These are phyloP conservation scores for Chrysanthemum makinoi DNA, from an alignment of 129 eudicot genomes.

Conservation along the genomic window DNA sequence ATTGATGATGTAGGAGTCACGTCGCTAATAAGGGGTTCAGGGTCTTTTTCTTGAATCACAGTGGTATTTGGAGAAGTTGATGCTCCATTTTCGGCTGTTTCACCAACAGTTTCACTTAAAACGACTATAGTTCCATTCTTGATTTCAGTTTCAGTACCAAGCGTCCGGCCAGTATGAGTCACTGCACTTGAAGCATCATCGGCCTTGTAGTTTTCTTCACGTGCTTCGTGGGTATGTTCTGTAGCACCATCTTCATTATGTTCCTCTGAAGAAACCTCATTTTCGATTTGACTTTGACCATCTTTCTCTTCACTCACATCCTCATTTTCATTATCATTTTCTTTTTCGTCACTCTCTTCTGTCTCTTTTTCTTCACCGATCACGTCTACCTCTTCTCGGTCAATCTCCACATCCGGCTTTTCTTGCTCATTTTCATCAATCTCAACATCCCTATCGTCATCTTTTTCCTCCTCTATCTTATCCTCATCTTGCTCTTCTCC, in stretches of 20 bases:
- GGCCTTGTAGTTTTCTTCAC: conserved; percentile 84
- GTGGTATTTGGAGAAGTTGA: conserved; percentile 27
- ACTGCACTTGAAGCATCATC: conserved; percentile 99
- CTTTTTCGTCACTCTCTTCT: conserved; percentile 38
- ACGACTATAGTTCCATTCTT: conserved; percentile 29
- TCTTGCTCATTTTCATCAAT: conserved; percentile 45
- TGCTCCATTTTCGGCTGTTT: conserved; percentile 14
- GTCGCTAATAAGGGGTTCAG: conserved; percentile 14
- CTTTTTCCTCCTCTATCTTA: conserved; percentile 34
- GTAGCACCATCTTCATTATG: conserved; percentile 45
- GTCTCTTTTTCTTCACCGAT: conserved; percentile 45
- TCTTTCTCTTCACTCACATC: conserved; percentile 22
- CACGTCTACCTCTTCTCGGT: conserved; percentile 38
- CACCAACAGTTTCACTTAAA: conserved; percentile 27
- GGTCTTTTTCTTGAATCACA: conserved; percentile 18
- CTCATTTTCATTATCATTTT: neutral
- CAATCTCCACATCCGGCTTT: conserved; percentile 44
- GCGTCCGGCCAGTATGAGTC: conserved; percentile 48
- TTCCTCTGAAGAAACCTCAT: conserved; percentile 33
- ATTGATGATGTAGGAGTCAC: conserved; percentile 20
- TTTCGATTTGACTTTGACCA: conserved; percentile 33
- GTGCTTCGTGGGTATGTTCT: conserved; percentile 51
- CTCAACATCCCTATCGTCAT: conserved; percentile 46
- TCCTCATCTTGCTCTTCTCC: conserved; percentile 43
- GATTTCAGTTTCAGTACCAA: conserved; percentile 34